A percentile compares a stretch with the other conserved stretches of the same genome.
Conservation (phyloP, 2,329 filamentous ascomycete species). For the Aspergillus persii region DNA sequence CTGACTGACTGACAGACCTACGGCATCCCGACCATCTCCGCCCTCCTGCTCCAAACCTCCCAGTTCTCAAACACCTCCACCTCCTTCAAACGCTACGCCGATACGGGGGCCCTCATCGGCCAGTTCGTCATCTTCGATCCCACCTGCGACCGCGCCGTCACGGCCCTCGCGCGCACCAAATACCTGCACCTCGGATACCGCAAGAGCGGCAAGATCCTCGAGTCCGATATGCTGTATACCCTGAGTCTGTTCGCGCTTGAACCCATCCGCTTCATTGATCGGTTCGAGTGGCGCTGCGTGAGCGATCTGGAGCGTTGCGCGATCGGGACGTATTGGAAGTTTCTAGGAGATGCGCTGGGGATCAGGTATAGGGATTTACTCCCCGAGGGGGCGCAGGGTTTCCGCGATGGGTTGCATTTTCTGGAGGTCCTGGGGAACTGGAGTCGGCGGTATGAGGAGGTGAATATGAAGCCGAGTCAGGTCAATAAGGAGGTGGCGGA, state of each 20-base stretch:
- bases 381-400: conserved; percentile 36
- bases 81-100: conserved; percentile 53
- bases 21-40: conserved; percentile 55
- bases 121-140: conserved; percentile 49
- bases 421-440: conserved; percentile 50
- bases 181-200: conserved; percentile 60
- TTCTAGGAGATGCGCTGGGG: conserved; percentile 66
- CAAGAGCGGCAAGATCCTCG: conserved; percentile 56
- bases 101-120: conserved; percentile 50
- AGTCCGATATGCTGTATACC: conserved; percentile 65
- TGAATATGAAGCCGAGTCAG: conserved; percentile 55
- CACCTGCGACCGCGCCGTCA: conserved; percentile 44
- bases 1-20: conserved; percentile 44
- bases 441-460: conserved; percentile 57
- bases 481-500: conserved; percentile 54
- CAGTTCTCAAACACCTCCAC: conserved; percentile 47
- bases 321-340: conserved; percentile 67
- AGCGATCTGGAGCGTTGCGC: conserved; percentile 68
- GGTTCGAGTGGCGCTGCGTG: conserved; percentile 68
- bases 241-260: conserved; percentile 64
- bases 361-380: conserved; percentile 53
- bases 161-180: conserved; percentile 62
- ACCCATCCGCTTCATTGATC: conserved; percentile 60
- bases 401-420: conserved; percentile 52
- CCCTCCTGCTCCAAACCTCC: conserved; percentile 48